phyloP scores from a whole-genome alignment of 306 rosid genomes.

The Trifolium pratense region DNA sequence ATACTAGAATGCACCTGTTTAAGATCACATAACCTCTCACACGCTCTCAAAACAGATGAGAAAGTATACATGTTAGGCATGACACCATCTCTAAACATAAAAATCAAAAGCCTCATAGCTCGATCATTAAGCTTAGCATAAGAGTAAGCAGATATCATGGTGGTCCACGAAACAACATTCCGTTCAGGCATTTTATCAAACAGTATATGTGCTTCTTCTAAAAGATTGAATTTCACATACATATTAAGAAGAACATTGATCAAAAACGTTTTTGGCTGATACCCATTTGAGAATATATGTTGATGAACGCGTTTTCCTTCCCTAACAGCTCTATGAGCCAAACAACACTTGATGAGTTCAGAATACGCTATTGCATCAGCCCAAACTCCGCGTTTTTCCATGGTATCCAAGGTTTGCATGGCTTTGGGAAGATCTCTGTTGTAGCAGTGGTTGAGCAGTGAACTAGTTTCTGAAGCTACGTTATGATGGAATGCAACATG shows the following conservation, averaged over 20 bases:
- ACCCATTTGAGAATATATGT: constrained; percentile 72
- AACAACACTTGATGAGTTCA: constrained; percentile 83
- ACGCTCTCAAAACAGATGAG: constrained; percentile 83
- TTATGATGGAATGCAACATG: constrained; percentile 33
- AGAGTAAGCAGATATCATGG: constrained; percentile 73
- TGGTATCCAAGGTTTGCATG: constrained; percentile 69
- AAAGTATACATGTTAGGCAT: constrained; percentile 83
- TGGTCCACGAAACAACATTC: constrained; percentile 85
- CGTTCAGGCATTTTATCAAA: constrained; percentile 82
- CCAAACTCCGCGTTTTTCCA: constrained; percentile 57
- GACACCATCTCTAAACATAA: constrained; percentile 81
- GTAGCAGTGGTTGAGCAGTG: constrained; percentile 59
- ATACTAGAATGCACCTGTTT: constrained; percentile 71
- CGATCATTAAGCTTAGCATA: constrained; percentile 53
- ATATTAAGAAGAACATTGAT: constrained; percentile 64
- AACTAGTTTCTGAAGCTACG: constrained; percentile 42
- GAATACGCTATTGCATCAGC: constrained; percentile 73
- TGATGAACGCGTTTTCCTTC: constrained; percentile 72
- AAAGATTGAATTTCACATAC: constrained; percentile 69
- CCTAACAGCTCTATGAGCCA: constrained; percentile 60
- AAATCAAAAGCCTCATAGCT: constrained; percentile 61
- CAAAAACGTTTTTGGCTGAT: constrained; percentile 61
- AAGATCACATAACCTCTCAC: constrained; percentile 57
- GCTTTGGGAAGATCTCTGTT: constrained; percentile 74
- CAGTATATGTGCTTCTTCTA: constrained; percentile 70